phyloP scores from a whole-genome alignment of 2,329 filamentous ascomycete species.

The Ceratocystis smalleyi region DNA sequence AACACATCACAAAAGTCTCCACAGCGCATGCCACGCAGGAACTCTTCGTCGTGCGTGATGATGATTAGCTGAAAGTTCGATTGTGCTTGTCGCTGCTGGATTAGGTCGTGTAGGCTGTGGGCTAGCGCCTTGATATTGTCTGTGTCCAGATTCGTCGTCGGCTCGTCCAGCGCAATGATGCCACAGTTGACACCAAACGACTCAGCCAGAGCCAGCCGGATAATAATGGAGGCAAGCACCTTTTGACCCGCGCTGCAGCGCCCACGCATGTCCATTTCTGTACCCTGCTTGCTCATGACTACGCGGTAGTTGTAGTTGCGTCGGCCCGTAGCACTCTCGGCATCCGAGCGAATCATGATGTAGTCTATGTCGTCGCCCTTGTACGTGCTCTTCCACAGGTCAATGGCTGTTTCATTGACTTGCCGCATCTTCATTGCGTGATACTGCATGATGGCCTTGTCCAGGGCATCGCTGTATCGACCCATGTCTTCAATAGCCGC shows the following conservation, averaged over 20 bases:
- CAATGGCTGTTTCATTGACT: slow-evolving; percentile 84
- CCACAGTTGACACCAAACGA: slow-evolving; percentile 95
- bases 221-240: slow-evolving; percentile 92
- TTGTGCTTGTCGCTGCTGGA: slow-evolving; percentile 66
- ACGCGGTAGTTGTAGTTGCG: slow-evolving; percentile 93
- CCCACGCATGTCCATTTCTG: slow-evolving; percentile 98
- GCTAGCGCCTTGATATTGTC: slow-evolving; percentile 91
- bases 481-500: slow-evolving; percentile 82
- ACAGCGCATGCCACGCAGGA: slow-evolving; percentile 82
- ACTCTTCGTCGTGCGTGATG: slow-evolving; percentile 97
- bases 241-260: slow-evolving; percentile 94
- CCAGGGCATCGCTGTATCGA: slow-evolving; percentile 67
- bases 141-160: slow-evolving; percentile 87
- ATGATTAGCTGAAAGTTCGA: slow-evolving; percentile 95
- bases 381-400: slow-evolving; percentile 95
- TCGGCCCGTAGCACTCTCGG: slow-evolving; percentile 56
- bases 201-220: slow-evolving; percentile 86
- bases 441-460: slow-evolving; percentile 95
- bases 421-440: slow-evolving; percentile 96
- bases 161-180: slow-evolving; percentile 90
- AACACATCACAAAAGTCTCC: slow-evolving; percentile 87
- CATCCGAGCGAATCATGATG: slow-evolving; percentile 86
- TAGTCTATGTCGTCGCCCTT: slow-evolving; percentile 95
- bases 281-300: slow-evolving; percentile 93
- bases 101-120: slow-evolving; percentile 71